Percentiles rank a stretch among this genome's conserved stretches.
phyloP scores from a whole-genome alignment of 2,329 filamentous ascomycete species.

The Diaporthe sp. region DNA sequence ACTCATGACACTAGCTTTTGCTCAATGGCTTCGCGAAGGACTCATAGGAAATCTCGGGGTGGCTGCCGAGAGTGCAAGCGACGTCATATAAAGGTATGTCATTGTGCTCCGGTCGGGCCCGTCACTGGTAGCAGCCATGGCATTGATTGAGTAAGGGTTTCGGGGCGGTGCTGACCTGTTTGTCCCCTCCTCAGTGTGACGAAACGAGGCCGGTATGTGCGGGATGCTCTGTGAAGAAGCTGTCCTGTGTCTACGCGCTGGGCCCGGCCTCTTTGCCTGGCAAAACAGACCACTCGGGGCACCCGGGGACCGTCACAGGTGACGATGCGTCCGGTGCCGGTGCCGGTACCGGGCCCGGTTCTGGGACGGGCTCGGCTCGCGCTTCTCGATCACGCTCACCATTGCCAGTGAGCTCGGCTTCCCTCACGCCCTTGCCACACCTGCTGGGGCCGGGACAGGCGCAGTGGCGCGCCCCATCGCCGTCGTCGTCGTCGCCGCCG shows the following conservation, averaged over 20 bases:
- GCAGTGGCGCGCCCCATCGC: not conserved
- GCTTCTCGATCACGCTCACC: slow-evolving; percentile 15
- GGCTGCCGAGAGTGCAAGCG: slow-evolving; percentile 50
- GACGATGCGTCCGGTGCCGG: not conserved
- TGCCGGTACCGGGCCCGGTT: not conserved
- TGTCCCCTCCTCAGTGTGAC: slow-evolving; percentile 47
- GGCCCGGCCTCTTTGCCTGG: slow-evolving; percentile 26
- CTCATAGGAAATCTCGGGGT: slow-evolving; percentile 48
- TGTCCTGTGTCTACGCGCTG: slow-evolving; percentile 44
- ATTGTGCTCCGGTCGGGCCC: too few species aligned
- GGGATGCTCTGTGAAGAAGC: slow-evolving; percentile 47
- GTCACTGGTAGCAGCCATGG: not conserved
- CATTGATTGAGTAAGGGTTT: not conserved
- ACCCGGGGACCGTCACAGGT: not conserved
- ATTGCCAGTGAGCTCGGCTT: not conserved
- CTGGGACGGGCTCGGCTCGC: not conserved
- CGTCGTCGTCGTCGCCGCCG: not conserved
- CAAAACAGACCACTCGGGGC: not conserved
- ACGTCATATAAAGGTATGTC: slow-evolving; percentile 47
- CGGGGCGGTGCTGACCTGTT: slow-evolving; percentile 3
- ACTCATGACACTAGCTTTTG: not conserved
- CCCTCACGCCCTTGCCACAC: not conserved
- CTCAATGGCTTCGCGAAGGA: slow-evolving; percentile 30
- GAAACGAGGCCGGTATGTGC: slow-evolving; percentile 48
- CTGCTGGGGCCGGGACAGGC: not conserved